phyloP scores from a whole-genome alignment of 257 asterid genomes.

The Salvia rosmarinus region DNA sequence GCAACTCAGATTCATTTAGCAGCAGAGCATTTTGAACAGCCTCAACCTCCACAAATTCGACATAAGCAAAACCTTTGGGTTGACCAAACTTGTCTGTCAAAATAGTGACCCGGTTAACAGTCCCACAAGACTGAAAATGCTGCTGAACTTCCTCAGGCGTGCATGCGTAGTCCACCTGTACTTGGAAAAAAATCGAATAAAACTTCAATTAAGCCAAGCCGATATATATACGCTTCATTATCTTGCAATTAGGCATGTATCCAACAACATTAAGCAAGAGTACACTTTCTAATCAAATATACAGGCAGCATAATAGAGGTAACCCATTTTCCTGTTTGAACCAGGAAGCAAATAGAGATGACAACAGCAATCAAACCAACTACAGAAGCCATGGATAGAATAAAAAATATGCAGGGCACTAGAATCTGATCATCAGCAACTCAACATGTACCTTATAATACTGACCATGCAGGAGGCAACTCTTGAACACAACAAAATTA shows the following conservation, averaged over 20 bases:
- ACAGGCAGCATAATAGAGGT: neutral
- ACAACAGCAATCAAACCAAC: neutral
- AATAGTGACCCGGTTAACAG: constrained; percentile 60
- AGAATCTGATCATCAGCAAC: neutral
- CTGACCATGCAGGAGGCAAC: neutral
- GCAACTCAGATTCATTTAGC: constrained; percentile 54
- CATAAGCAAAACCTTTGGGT: constrained; percentile 64
- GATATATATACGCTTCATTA: neutral
- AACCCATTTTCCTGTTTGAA: constrained; percentile 10
- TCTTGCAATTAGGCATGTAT: neutral
- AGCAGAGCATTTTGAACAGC: constrained; percentile 58
- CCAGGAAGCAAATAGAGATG: neutral
- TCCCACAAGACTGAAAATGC: constrained; percentile 61
- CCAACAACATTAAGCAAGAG: constrained; percentile 7
- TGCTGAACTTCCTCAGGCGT: constrained; percentile 66
- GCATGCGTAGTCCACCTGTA: constrained; percentile 58
- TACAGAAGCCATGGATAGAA: neutral
- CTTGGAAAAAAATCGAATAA: constrained; percentile 6
- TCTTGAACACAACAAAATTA: neutral
- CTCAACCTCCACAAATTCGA: constrained; percentile 55
- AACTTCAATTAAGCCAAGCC: constrained; percentile 6
- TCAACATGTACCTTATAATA: constrained; percentile 5
- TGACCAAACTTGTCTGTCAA: constrained; percentile 56
- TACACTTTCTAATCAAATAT: constrained; percentile 13
- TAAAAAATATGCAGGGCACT: constrained; percentile 9